Percentiles rank a stretch among this genome's conserved stretches.
Conservation (phyloP, 1,139 yeast genomes). For the Candida frijolesensis region DNA sequence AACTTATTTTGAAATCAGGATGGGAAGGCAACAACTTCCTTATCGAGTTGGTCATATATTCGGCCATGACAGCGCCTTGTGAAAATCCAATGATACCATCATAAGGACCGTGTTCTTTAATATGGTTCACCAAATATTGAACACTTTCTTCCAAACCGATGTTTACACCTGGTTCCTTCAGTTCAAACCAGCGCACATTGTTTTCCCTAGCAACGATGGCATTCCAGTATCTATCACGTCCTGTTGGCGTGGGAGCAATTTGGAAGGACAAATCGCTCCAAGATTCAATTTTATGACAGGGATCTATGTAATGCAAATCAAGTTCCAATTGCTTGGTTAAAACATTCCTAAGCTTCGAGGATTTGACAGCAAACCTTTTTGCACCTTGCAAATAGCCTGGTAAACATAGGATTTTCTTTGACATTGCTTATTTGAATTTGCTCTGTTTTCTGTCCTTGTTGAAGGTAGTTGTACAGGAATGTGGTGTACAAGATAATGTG, state of each 20-base stretch:
- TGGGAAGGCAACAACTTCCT: slow-evolving; percentile 40
- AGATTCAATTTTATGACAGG: slow-evolving; percentile 28
- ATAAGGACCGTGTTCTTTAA: slow-evolving; percentile 78
- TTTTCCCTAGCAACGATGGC: slow-evolving; percentile 44
- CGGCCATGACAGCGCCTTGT: slow-evolving; percentile 90
- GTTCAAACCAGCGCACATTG: slow-evolving; percentile 54
- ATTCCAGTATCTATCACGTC: slow-evolving; percentile 27
- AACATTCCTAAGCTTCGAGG: slow-evolving; percentile 75
- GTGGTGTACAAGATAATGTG: no score
- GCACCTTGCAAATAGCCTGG: slow-evolving; percentile 68
- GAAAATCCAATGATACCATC: slow-evolving; percentile 88
- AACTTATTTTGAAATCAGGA: slow-evolving; percentile 46
- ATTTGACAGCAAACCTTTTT: slow-evolving; percentile 70
- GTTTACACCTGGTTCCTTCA: slow-evolving; percentile 30
- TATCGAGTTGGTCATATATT: slow-evolving; percentile 51
- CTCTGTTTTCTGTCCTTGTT: no score
- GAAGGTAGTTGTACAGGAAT: not conserved
- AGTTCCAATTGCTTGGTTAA: slow-evolving; percentile 60
- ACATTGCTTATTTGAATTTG: not conserved
- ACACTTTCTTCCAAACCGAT: slow-evolving; percentile 36
- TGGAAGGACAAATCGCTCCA: slow-evolving; percentile 33
- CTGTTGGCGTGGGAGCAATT: slow-evolving; percentile 29
- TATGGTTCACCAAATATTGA: slow-evolving; percentile 50
- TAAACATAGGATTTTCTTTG: slow-evolving; percentile 30
- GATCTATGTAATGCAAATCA: slow-evolving; percentile 40